Percentiles rank a stretch among this genome's conserved stretches.
phyloP scores from a whole-genome alignment of 2,329 filamentous ascomycete species.

The Pseudogymnoascus sp. region DNA sequence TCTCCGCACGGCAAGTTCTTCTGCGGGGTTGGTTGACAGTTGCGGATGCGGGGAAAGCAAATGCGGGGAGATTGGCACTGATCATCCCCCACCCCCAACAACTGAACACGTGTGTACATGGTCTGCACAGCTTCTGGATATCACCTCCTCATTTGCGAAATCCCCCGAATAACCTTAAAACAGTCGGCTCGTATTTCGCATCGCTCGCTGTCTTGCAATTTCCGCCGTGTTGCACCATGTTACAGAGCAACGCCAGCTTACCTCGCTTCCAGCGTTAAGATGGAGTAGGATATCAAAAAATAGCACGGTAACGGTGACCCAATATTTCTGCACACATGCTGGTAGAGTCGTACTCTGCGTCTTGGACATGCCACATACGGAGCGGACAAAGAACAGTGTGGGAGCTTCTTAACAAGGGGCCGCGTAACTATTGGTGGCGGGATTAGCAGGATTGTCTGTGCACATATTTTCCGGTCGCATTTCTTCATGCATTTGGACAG shows the following conservation, averaged over 20 bases:
- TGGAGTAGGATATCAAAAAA: background rate
- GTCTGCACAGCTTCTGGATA: background rate
- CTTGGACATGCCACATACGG: background rate
- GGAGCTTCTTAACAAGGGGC: background rate
- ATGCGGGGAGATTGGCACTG: slow-evolving; percentile 1
- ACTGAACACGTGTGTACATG: slow-evolving; percentile 6
- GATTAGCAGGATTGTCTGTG: background rate
- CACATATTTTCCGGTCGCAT: background rate
- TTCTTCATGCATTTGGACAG: background rate
- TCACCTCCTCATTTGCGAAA: slow-evolving; percentile 2
- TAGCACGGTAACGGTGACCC: background rate
- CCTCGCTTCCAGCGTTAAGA: background rate
- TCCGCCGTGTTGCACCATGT: background rate
- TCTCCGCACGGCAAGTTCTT: background rate
- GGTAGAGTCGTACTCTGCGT: background rate
- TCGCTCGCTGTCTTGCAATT: background rate
- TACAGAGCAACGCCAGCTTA: background rate
- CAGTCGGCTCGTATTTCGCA: background rate
- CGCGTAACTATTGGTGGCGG: background rate
- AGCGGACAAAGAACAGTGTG: background rate
- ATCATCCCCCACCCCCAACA: background rate
- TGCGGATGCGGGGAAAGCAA: slow-evolving; percentile 1
- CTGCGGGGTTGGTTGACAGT: background rate
- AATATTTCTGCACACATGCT: background rate
- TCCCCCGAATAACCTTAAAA: background rate